Evolutionary conservation across 805 yeast species (phyloP).

Genomic region (Priceomyces haplophilus): DNA sequence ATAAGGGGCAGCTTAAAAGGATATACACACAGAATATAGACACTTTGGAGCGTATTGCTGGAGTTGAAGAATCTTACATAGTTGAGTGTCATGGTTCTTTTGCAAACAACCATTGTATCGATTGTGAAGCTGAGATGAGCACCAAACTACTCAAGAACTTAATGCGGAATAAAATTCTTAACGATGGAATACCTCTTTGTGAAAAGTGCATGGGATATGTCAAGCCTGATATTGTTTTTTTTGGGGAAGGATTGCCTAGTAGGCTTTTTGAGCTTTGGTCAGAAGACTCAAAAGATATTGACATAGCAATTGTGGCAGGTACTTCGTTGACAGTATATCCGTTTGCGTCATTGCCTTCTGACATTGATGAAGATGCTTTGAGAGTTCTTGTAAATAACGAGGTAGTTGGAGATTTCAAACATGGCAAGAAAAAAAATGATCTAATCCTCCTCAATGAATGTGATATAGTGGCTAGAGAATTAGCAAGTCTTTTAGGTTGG

Average conservation of each 20-base stretch:
- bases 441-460: conserved; percentile 58
- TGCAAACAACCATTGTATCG: conserved; percentile 78
- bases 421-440: conserved; percentile 52
- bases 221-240: conserved; percentile 92
- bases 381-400: conserved; percentile 76
- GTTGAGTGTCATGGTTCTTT: conserved; percentile 97
- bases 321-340: conserved; percentile 89
- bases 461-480: conserved; percentile 56
- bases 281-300: conserved; percentile 48
- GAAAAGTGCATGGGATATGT: conserved; percentile 67
- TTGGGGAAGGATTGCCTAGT: conserved; percentile 82
- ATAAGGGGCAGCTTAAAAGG: conserved; percentile 57
- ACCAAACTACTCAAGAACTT: conserved; percentile 41
- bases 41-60: conserved; percentile 84
- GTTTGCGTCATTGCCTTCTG: conserved; percentile 78
- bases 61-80: conserved; percentile 58
- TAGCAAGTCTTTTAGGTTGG: conserved; percentile 68
- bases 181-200: conserved; percentile 54
- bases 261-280: conserved; percentile 72
- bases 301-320: conserved; percentile 85
- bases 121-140: conserved; percentile 58
- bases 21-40: conserved; percentile 93
- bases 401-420: conserved; percentile 67
- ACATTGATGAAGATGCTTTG: conserved; percentile 41
- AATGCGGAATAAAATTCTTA: conserved; percentile 29